Base-by-base conservation (phyloP, 2,329 filamentous ascomycete genomes). In the Colletotrichum tanaceti region DNA sequence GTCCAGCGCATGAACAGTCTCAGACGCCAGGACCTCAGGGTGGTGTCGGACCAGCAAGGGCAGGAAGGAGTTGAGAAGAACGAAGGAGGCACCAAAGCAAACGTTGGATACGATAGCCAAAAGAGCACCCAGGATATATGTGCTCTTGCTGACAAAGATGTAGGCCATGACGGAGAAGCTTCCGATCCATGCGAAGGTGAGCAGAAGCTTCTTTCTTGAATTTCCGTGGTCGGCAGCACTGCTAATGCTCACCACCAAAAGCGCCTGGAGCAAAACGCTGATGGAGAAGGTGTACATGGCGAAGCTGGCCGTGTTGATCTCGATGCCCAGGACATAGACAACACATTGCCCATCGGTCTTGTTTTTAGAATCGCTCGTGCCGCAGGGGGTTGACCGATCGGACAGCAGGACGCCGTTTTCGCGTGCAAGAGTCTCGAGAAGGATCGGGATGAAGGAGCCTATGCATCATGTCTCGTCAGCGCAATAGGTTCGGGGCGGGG, bases 211-310 rank as follows among this genome's bases (percentile, higher is more conserved):
- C 84, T 98, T 99, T 68, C 96, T 90, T 82, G 94, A 96, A 73
- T 88, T 91, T 71, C 96, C 96, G 79, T 98, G 95, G 78, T 99
- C 96, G 65, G 96, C 96, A 9, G 95, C 94, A 63, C 93, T 96
- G 75, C 94, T 97, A 85, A 99, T 97, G 76, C 94, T 97, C 71
- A 99, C 93, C 50, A 99, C 97, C 38, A 98, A 82, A 35, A 98
- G 80, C 1, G 94, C 92, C 78, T 99, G 96, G 13, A 98, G 79
- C 22, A 98, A 80, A 1, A 99, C 96, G 77, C 93, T 97, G 75
- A 97, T 84, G 66, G 94, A 97, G 80, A 99, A 99, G 2, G 94
- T 98, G 81, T 98, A 98, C 93, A 98, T 97, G 77, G 94, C 95
- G 79, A 98, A 98, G 79, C 93, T 97, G 43, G 95, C 94, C 0